Percentiles rank a stretch among this genome's conserved stretches.
Evolutionary conservation across 139 green algal species (phyloP).

Genomic region (Picochlorum sp.): DNA sequence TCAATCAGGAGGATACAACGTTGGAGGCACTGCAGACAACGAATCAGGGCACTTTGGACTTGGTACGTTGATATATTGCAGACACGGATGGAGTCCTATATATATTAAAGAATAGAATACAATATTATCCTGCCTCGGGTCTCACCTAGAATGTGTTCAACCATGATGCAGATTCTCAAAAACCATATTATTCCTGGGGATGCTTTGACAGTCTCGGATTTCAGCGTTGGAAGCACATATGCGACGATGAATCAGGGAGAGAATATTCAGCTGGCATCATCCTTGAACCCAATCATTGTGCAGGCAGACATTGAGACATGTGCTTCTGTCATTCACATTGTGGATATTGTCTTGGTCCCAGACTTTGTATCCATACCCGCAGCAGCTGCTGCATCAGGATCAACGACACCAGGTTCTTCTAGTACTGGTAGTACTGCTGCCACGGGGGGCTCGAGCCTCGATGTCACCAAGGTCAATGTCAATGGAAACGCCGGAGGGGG

Average conservation of each 20-base stretch:
- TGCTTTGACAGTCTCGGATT: background rate
- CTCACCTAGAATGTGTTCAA: too few species aligned
- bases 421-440: background rate
- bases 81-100: too few species aligned
- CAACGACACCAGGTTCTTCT: background rate
- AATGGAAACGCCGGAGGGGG: background rate
- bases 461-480: background rate
- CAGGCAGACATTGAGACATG: background rate
- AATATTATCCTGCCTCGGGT: too few species aligned
- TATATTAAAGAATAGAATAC: too few species aligned
- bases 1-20: background rate
- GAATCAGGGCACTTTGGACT: background rate
- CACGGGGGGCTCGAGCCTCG: background rate
- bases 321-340: conserved; percentile 5
- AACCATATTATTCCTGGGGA: conserved; percentile 7
- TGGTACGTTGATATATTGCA: too few species aligned
- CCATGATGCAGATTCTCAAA: background rate
- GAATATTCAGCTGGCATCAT: background rate
- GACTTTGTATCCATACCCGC: conserved; percentile 1
- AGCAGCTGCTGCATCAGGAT: background rate
- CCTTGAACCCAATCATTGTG: background rate
- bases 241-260: background rate
- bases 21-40: background rate
- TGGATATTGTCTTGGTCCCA: conserved; percentile 6
- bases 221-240: background rate